These are phyloP conservation scores for Cladosporium sp. DNA, from an alignment of 2,329 filamentous ascomycete genomes.

Conservation along the genomic window DNA sequence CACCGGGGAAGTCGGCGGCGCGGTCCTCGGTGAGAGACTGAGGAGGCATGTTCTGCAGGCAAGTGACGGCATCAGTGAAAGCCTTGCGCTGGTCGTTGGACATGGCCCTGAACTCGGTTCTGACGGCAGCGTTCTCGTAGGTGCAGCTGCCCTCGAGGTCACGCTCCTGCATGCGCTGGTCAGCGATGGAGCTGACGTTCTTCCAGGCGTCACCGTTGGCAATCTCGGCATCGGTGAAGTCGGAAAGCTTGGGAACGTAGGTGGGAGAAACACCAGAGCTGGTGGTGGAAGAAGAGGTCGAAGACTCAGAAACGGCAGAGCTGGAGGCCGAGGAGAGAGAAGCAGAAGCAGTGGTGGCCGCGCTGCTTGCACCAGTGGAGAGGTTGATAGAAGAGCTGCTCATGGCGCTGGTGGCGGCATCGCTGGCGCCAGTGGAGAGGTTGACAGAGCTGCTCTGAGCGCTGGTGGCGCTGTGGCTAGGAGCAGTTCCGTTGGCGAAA, in stretches of 20 bases:
- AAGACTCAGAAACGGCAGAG: neutral
- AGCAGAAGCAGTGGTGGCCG: neutral
- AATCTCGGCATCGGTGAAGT: constrained; percentile 26
- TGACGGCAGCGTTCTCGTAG: constrained; percentile 25
- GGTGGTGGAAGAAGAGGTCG: constrained; percentile 5
- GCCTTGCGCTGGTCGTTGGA: constrained; percentile 24
- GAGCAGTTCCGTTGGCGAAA: constrained; percentile 8
- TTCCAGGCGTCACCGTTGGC: constrained; percentile 26
- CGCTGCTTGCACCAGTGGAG: neutral
- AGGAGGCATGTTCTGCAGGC: constrained; percentile 25
- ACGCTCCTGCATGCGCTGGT: constrained; percentile 26
- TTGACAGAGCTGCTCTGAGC: neutral
- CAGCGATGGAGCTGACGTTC: constrained; percentile 26
- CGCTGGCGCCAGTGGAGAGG: neutral
- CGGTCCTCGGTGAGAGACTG: constrained; percentile 24
- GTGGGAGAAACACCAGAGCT: constrained; percentile 8
- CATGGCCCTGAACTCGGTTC: constrained; percentile 28
- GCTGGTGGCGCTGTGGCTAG: constrained; percentile 7
- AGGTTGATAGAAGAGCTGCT: neutral
- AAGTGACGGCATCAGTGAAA: constrained; percentile 30
- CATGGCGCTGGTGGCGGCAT: neutral
- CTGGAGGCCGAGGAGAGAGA: constrained; percentile 1
- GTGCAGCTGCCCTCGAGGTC: constrained; percentile 26
- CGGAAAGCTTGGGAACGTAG: constrained; percentile 13
- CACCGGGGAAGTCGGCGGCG: constrained; percentile 25